Evolutionary conservation across 2,329 filamentous ascomycete species (phyloP).

Genomic region (Aspergillus chevalieri): DNA sequence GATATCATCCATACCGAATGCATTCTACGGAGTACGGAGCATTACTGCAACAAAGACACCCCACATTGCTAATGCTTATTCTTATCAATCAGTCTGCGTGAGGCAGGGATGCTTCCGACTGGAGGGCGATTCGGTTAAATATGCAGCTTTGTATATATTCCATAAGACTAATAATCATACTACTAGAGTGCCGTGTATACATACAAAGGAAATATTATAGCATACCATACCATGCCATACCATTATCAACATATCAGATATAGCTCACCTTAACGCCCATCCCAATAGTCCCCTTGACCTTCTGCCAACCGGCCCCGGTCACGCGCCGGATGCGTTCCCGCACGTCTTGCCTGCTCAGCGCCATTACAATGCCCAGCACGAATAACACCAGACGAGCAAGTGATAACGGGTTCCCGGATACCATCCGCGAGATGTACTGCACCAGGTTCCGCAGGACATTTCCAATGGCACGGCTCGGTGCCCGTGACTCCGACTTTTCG

Average conservation of each 20-base stretch:
- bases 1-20: too few relatives aligned
- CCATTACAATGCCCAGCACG: slow-evolving; percentile 67
- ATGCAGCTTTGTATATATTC: background rate
- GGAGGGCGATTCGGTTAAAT: background rate
- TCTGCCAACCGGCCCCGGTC: slow-evolving; percentile 67
- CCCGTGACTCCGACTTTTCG: slow-evolving; percentile 26
- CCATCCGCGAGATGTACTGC: slow-evolving; percentile 44
- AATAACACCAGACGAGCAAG: slow-evolving; percentile 66
- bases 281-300: slow-evolving; percentile 74
- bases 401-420: slow-evolving; percentile 51
- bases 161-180: too few relatives aligned
- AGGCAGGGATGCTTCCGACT: background rate
- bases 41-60: too few relatives aligned
- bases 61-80: too few relatives aligned
- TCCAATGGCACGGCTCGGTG: slow-evolving; percentile 37
- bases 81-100: too few relatives aligned
- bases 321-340: slow-evolving; percentile 67
- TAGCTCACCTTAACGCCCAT: slow-evolving; percentile 99
- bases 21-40: too few relatives aligned
- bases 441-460: slow-evolving; percentile 45
- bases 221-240: background rate
- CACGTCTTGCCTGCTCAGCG: slow-evolving; percentile 68
- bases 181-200: slow-evolving; percentile 9
- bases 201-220: slow-evolving; percentile 4
- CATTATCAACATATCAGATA: slow-evolving; percentile 51